Evolutionary conservation across 495 filamentous ascomycete species (phyloP), one percentile per base, ranked within the genome.

Genomic region (Hypoxylon fragiforme): DNA sequence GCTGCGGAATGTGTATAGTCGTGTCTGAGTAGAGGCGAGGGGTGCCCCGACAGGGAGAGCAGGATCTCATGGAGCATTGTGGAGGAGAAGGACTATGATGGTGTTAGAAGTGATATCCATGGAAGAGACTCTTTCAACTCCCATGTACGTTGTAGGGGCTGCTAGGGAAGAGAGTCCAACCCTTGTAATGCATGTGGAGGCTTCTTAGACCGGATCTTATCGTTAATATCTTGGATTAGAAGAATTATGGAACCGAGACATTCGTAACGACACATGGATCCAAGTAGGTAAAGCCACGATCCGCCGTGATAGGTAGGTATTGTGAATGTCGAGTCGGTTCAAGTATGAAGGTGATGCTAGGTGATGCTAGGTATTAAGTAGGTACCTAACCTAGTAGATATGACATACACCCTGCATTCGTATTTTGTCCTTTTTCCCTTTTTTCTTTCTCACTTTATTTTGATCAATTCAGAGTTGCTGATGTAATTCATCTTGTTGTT

Each of bases 21-120:
- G 56, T 76, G 47, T 52, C 74, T 73, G 73, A 97, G 87, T 61
- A 97, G 83, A 37, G 91, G 85, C 46, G 92, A 97, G 19, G 90
- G 86, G 73, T 96, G 89, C 44, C 92, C 92, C 57, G 91, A 94
- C 69, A 98, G 86, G 65, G 89, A 89, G 67, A 98, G 86, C 61
- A 98, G 81, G 72, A 98, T 86, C 75, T 98, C 94, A 77, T 97
- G 92, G 65, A 97, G 87, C 92, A 97, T 97, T 71, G 68, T 78
- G 60, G 22, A 28, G 48, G 19, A 34, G 44, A 28, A 35, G 44
- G 40, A 51, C 45, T 38, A 44, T 50, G 30, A 37, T 30, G 28
- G 43, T 42, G 44, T 57, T 52, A 49, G 50, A 47, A 42, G 31
- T 1, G 12, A n/a, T 11, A 15, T 44, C 39, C n/a, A n/a, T n/a